Conservation (phyloP, 257 asterid genomes). For the Striga asiatica region DNA sequence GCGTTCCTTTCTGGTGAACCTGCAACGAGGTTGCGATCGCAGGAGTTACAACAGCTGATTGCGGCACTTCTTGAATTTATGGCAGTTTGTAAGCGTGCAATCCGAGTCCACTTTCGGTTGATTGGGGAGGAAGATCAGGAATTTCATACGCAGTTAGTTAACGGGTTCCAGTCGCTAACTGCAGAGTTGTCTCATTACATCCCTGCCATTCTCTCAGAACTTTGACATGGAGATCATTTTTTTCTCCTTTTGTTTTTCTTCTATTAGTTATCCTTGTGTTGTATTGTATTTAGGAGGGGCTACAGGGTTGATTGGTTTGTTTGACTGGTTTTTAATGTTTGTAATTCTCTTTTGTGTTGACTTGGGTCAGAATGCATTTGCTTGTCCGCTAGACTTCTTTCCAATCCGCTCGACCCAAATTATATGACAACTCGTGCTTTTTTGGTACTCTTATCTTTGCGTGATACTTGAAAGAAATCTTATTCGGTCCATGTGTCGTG, state of each 20-base stretch:
- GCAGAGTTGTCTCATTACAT: slow-evolving; percentile 98
- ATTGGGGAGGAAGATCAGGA: slow-evolving; percentile 98
- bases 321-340: not conserved
- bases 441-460: too few species aligned
- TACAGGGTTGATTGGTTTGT: not conserved
- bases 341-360: too few species aligned
- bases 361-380: too few species aligned
- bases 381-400: too few species aligned
- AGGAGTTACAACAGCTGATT: slow-evolving; percentile 89
- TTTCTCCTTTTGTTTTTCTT: not conserved
- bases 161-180: slow-evolving; percentile 96
- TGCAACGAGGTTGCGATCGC: slow-evolving; percentile 94
- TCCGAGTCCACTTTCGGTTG: slow-evolving; percentile 84
- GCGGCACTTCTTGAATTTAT: slow-evolving; percentile 96
- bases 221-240: slow-evolving; percentile 22
- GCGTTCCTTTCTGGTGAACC: slow-evolving; percentile 99
- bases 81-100: slow-evolving; percentile 99
- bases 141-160: slow-evolving; percentile 93
- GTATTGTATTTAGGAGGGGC: not conserved
- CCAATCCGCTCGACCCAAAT: too few species aligned
- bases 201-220: slow-evolving; percentile 98
- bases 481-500: too few species aligned
- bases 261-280: not conserved
- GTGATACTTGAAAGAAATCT: too few species aligned
- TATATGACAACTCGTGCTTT: too few species aligned